Percentiles rank a stretch among this genome's conserved stretches.
These are phyloP conservation scores for Calocybe indica DNA, from an alignment of 768 basidiomycete species.

Conservation along the genomic window DNA sequence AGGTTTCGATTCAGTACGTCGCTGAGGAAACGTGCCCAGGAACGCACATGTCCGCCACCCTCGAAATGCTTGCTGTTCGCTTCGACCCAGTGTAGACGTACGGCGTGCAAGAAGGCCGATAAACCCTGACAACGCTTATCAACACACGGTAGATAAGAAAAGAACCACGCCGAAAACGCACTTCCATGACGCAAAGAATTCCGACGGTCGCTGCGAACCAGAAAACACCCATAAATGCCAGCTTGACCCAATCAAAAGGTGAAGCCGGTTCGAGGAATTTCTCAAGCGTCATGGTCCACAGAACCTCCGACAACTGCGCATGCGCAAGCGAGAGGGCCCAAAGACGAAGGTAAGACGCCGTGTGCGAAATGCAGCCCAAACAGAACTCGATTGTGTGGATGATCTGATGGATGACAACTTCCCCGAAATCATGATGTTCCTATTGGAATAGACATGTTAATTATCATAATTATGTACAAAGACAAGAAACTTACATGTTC, in stretches of 20 bases:
- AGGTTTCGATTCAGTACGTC: conserved; percentile 9
- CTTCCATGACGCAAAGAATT: conserved; percentile 95
- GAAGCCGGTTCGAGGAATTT: conserved; percentile 54
- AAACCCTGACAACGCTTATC: conserved; percentile 54
- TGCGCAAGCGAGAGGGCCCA: conserved; percentile 99
- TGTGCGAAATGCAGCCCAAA: conserved; percentile 97
- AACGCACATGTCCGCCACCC: conserved; percentile 82
- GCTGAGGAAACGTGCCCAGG: conserved; percentile 13
- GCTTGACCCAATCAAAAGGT: conserved; percentile 50
- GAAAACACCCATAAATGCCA: conserved; percentile 47
- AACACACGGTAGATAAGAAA: conserved; percentile 9
- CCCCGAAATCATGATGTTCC: conserved; percentile 90
- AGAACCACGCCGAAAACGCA: conserved; percentile 22
- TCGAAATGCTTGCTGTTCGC: conserved; percentile 95
- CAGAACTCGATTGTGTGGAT: conserved; percentile 99
- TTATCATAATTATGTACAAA: conserved; percentile 6
- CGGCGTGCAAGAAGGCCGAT: conserved; percentile 92
- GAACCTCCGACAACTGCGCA: conserved; percentile 92
- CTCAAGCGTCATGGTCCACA: conserved; percentile 85
- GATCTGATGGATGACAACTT: conserved; percentile 93
- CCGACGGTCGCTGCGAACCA: conserved; percentile 79
- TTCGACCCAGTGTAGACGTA: conserved; percentile 97
- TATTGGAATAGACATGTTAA: conserved; percentile 15
- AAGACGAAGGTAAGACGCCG: conserved; percentile 86
- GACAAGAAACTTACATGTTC: conserved; percentile 56